Base-by-base conservation (phyloP, 1,284 basidiomycete species). In the Cryptococcus sp. region DNA sequence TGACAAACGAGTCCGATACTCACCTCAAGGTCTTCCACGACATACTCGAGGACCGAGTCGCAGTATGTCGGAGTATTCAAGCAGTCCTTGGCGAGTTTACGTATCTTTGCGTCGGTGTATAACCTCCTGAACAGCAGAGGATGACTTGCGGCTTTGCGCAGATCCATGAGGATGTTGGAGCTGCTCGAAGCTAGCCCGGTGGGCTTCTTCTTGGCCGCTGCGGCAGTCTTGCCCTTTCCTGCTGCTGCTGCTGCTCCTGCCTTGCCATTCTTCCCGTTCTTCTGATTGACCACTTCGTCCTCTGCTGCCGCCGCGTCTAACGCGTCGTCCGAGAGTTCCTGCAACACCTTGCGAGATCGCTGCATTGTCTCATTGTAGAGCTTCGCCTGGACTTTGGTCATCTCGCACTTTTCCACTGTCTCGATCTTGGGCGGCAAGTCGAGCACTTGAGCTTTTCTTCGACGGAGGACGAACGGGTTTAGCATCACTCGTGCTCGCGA, bases 401-500 rank as follows among this genome's bases (percentile, higher is more conserved):
- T 92, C 23, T 89, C 87, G 80, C 96, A 99, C 85, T 90, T 91
- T 70, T 95, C 90, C 62, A 97, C 90, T 20, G 87, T 86, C 73
- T 97, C 93, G 8, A 85, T 88, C 81, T 99, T 99, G 62, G 88
- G 86, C 1, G 94, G 93, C 19, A 99, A 84, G 63, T 88, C 88
- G 39, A 99, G 83, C 1, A 99, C 95, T 86, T 95, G 75, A 63
- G 93, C 91, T 79, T 99, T 99, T 64, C 94, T 86, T 50, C 96
- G 85, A 22, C 96, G 89, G 20, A 99, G 84, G 27, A 99, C 94
- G 75, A 99, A 99, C 0, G 96, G 96, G 17, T 91, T 94, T 88
- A 99, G 93, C 93, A 99, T 97, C 76, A 90, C 93, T 80, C 98
- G 96, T 5, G 96, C 96, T 57, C 95, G 82, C 50, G 92, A 90